These are phyloP conservation scores for Phragmites australis DNA, from an alignment of 176 grass and related monocot genomes.

Conservation along the genomic window DNA sequence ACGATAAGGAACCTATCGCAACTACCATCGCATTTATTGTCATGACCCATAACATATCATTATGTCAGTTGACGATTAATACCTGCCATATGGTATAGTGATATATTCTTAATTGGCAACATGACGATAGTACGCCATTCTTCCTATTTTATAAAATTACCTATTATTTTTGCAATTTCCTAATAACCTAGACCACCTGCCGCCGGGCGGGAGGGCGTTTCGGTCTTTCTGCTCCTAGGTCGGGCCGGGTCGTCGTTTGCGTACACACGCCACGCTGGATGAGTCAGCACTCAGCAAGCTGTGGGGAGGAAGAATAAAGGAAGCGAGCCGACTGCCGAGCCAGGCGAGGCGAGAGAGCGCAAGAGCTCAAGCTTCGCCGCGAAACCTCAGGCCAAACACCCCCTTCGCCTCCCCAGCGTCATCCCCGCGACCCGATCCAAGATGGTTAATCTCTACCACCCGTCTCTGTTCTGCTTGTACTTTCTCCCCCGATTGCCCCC, in stretches of 20 bases:
- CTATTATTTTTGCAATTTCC: too few species aligned
- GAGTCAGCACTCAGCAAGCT: neutral
- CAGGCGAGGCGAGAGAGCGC: conserved; percentile 24
- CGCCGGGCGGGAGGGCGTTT: neutral
- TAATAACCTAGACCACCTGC: too few species aligned
- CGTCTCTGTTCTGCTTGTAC: neutral
- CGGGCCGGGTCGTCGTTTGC: neutral
- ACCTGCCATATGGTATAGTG: too few species aligned
- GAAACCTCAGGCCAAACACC: conserved; percentile 28
- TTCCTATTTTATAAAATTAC: too few species aligned
- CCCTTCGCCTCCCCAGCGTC: neutral
- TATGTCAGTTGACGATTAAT: too few species aligned
- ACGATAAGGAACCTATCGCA: too few species aligned
- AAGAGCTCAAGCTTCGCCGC: conserved; percentile 24
- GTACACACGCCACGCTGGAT: conserved; percentile 22
- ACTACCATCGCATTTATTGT: too few species aligned
- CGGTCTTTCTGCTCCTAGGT: neutral
- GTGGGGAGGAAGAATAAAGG: neutral
- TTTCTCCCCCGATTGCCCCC: neutral
- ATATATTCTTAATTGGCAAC: too few species aligned
- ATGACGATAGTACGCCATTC: too few species aligned
- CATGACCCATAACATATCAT: too few species aligned
- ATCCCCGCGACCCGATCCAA: conserved; percentile 39
- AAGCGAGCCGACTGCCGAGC: neutral
- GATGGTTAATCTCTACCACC: conserved; percentile 42